Evolutionary conservation across 1,139 yeast genomes (phyloP), one percentile per base, ranked within the genome.

Genomic region (Zygotorulaspora mrakii): DNA sequence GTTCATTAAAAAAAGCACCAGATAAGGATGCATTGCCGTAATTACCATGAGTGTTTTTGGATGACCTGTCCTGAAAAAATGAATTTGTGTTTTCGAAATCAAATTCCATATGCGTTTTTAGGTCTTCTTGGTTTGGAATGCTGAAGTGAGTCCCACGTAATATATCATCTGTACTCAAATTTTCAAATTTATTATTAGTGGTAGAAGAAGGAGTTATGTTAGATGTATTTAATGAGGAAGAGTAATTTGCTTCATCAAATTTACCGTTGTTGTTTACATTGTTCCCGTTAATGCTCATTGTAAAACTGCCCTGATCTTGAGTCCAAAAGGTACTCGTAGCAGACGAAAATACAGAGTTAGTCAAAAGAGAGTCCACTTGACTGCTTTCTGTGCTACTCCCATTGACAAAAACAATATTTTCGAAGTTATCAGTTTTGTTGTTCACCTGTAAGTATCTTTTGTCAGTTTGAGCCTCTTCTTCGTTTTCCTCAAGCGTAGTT

Each of bases 371-470:
- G 12, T 51, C 56, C 31, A 50, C 41, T 10, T 49, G 53, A 24
- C 53, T 55, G 36, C 59, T 56, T 20, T 52, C 48, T 8, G 49
- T 44, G 28, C 54, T 52, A 8, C 53, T 47, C 17, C 49, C 52
- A 25, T 44, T 46, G 16, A 47, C 45, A 16, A 49, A 28, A 21
- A 37, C 33, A 27, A 33, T 27, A 33, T 28, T 28, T 11, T 42
- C 46, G 21, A 37, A 12, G 23, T 14, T 29, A 14, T 42, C 46
- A 17, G 14, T 26, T 12, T 41, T 42, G n/a, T 13, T 22, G 12
- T 23, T 22, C 9, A 23, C 39, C 9, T 20, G 29, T n/a, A 31
- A 29, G 18, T 29, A 25, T 16, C 31, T 33, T 10, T 24, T 33
- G 31, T 31, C 14, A 13, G 18, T 21, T 11, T 23, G 13, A n/a